Evolutionary conservation across 441 rosid species (phyloP).

Genomic region (Corymbia calophylla): DNA sequence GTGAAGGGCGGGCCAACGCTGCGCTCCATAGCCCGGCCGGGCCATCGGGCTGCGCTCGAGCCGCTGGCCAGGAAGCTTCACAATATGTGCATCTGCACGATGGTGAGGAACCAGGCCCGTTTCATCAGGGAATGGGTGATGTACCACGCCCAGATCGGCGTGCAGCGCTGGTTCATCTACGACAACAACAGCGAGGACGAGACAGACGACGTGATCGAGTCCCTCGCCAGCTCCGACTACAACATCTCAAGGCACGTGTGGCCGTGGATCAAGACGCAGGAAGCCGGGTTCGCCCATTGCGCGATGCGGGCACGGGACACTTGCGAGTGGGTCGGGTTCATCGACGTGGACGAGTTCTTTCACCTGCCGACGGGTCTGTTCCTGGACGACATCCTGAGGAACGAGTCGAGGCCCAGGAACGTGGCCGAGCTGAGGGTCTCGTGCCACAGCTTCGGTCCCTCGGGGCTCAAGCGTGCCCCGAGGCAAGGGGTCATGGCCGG

Average conservation of each 20-base stretch:
- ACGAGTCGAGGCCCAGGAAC: conserved; percentile 2
- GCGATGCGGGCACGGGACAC: conserved; percentile 47
- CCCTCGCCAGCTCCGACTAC: conserved; percentile 17
- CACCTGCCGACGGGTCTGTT: conserved; percentile 35
- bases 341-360: conserved; percentile 72
- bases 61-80: conserved; percentile 18
- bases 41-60: neutral
- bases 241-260: conserved; percentile 52
- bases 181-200: conserved; percentile 82
- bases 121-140: conserved; percentile 70
- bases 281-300: conserved; percentile 81
- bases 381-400: conserved; percentile 24
- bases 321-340: conserved; percentile 82
- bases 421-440: conserved; percentile 52
- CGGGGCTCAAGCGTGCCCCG: conserved; percentile 39
- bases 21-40: conserved; percentile 40
- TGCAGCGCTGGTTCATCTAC: conserved; percentile 67
- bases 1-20: conserved; percentile 45
- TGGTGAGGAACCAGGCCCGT: conserved; percentile 66
- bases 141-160: conserved; percentile 68
- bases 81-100: conserved; percentile 63
- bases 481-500: conserved; percentile 43
- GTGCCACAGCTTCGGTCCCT: conserved; percentile 74
- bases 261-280: conserved; percentile 95
- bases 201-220: conserved; percentile 21